Evolutionary conservation across 2,329 filamentous ascomycete species (phyloP), one percentile per base, ranked within the genome.

Genomic region (Diaporthe citrichinensis): DNA sequence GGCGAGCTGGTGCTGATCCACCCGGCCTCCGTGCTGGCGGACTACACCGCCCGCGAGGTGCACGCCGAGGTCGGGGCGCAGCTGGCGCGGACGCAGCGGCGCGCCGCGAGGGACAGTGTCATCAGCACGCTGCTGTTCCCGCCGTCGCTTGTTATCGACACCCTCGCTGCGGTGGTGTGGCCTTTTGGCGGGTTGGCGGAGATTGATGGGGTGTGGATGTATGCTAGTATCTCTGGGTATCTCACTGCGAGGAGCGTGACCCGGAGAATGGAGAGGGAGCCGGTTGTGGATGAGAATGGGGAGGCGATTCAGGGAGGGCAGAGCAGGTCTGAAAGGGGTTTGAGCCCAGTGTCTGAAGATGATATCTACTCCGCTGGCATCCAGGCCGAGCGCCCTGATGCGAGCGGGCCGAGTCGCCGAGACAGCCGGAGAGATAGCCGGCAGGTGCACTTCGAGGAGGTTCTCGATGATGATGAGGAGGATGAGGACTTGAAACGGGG

Each of bases 161-260:
- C 62, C 1, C 55, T 59, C 2, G 71, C 74, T 5, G 53, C 68
- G 1, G 67, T 73, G 8, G 28, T 74, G 10, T 74, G 72, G 72
- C 72, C 72, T 2, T 76, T 74, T 17, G 55, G 62, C 4, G 74
- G 74, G 2, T 17, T 62, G 41, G 71, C 71, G 1, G 71, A 74
- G 49, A 36, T 51, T n/a, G 74, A 71, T 10, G 73, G 73, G 4
- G 68, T 71, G 12, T 74, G 74, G 74, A 65, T 76, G 65, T 68
- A 55, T 25, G 55, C 53, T 15, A 71, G 62, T 6, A 49, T 69
- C 6, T 59, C 51, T 2, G 72, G 39, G 14, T 74, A 58, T 7
- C 72, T 74, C 0, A 69, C 72, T 23, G 61, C 72, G 53, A 9
- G 72, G 44, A 69, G 25, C 34, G 72, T 74, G 23, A 57, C 61